Evolutionary conservation across 495 filamentous ascomycete species (phyloP), one percentile per base, ranked within the genome.

Genomic region (Aspergillus incahuasiensis): DNA sequence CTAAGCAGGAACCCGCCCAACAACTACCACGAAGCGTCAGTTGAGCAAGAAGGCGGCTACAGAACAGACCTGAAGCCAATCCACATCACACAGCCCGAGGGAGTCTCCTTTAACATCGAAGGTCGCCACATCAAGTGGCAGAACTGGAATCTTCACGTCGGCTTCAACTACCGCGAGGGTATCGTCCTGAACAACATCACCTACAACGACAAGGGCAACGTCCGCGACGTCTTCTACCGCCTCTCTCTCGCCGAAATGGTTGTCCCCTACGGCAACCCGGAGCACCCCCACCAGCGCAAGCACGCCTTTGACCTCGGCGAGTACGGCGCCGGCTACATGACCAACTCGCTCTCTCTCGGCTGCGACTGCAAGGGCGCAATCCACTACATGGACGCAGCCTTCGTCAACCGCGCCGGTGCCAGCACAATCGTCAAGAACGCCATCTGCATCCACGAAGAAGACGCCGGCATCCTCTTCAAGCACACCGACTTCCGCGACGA

Each of bases 201-300:
- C 32, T 92, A 86, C 75, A 92, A 91, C 63, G 92, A 96, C 71
- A 88, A 90, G 64, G 91, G 90, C 35, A 86, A 75, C 34, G 79
- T 88, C 41, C 82, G 92, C 25, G 87, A 87, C 0, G 73, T 95
- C 30, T 95, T 97, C 74, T 96, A 92, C 76, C 82, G 92, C 52
- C 77, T 97, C n/a, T 95, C 91, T 1, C 79, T 97, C 6, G 89
- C 91, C 1, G 92, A 97, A 76, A 97, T 97, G 92, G 91, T 96
- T 1, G 92, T 96, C 2, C 92, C 92, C 4, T 97, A 97, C 67
- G 92, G 92, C 39, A 94, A 95, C 69, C 92, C 92, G 1, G 92
- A 96, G 65, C 84, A 87, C 55, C 92, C 92, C 24, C 92, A 96
- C 71, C 92, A 95, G 57, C 82, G 91, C 46, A 97, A 97, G 65